These are phyloP conservation scores for Darksidea phi DNA, from an alignment of 495 filamentous ascomycete genomes.

Conservation along the genomic window DNA sequence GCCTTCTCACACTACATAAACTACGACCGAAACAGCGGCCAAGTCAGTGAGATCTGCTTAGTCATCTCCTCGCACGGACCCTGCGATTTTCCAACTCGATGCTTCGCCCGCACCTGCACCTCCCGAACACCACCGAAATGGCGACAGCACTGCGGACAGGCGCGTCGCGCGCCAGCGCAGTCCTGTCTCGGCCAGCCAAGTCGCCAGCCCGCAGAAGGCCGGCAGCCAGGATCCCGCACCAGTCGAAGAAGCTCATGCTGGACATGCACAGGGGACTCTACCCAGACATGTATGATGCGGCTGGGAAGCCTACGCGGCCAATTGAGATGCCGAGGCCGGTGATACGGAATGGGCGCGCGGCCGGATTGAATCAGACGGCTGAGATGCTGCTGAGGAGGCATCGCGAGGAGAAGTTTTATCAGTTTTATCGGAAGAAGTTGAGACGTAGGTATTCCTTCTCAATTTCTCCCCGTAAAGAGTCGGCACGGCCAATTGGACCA, in stretches of 20 bases:
- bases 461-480: no score
- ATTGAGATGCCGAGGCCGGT: neutral
- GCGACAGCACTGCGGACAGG: slow-evolving; percentile 11
- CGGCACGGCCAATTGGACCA: neutral
- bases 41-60: no score
- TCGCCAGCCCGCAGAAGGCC: neutral
- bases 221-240: neutral
- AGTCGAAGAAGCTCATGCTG: neutral
- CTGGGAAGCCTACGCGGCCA: neutral
- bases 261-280: slow-evolving; percentile 13
- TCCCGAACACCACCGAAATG: slow-evolving; percentile 23
- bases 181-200: slow-evolving; percentile 7
- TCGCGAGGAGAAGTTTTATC: no score
- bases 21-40: no score
- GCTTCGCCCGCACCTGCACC: no score
- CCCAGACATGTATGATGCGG: slow-evolving; percentile 7
- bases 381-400: neutral
- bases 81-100: no score
- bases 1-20: no score
- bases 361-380: neutral
- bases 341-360: neutral
- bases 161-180: slow-evolving; percentile 25
- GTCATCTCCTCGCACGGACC: neutral
- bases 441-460: no score
- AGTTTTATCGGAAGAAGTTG: no score